Percentiles rank a stretch among this genome's conserved stretches.
These are phyloP conservation scores for Solanum stenotomum DNA, from an alignment of 257 asterid genomes.

Conservation along the genomic window DNA sequence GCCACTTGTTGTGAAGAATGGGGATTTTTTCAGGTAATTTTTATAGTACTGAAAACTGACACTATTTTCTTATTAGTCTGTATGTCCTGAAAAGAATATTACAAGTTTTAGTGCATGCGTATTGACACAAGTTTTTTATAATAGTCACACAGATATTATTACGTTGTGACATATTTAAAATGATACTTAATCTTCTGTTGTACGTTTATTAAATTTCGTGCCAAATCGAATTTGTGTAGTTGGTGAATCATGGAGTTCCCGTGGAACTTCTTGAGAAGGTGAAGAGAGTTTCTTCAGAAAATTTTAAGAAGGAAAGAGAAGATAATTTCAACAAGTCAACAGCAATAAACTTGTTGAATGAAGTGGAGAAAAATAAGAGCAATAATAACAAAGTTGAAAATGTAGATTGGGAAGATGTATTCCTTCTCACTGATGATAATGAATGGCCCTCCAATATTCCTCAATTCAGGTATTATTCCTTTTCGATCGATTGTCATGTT, in stretches of 20 bases:
- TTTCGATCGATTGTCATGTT: too few species aligned
- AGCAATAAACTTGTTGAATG: conserved; percentile 33
- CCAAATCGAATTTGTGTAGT: conserved; percentile 8
- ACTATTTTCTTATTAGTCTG: background rate
- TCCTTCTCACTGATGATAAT: conserved; percentile 62
- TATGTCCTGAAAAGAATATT: background rate
- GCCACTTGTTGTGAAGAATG: conserved; percentile 71
- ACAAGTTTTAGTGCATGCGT: too few species aligned
- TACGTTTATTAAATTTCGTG: background rate
- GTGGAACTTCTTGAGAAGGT: conserved; percentile 66
- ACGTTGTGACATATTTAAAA: background rate
- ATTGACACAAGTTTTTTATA: background rate
- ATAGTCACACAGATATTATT: background rate
- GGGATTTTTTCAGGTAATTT: conserved; percentile 80
- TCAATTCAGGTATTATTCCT: conserved; percentile 40
- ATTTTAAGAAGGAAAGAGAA: conserved; percentile 53
- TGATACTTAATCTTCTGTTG: accelerated
- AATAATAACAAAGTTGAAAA: conserved; percentile 32
- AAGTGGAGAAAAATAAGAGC: conserved; percentile 28
- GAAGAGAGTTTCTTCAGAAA: conserved; percentile 55
- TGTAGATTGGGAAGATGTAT: conserved; percentile 85
- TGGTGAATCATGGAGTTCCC: conserved; percentile 73
- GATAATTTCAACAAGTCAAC: conserved; percentile 48
- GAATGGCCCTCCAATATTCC: conserved; percentile 54
- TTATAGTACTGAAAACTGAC: too few species aligned